Percentiles rank a stretch among this genome's conserved stretches.
Evolutionary conservation across 495 filamentous ascomycete species (phyloP).

Genomic region (Penicillium bovifimosum): DNA sequence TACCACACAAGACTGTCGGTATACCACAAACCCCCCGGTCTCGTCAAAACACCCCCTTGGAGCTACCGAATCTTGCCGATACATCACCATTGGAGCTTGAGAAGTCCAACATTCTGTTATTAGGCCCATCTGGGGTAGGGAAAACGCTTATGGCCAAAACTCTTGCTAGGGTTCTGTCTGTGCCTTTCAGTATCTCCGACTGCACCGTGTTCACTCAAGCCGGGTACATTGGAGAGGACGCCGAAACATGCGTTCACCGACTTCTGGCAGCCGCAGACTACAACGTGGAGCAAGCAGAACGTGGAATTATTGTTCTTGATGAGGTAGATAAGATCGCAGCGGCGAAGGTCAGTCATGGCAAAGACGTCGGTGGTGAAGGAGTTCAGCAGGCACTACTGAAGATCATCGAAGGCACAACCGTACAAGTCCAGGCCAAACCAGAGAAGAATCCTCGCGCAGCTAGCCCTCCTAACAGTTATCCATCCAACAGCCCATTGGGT

Average conservation of each 20-base stretch:
- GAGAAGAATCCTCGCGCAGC: constrained; percentile 54
- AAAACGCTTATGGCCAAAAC: constrained; percentile 95
- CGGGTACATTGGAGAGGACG: constrained; percentile 96
- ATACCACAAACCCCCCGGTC: constrained; percentile 23
- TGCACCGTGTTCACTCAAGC: constrained; percentile 97
- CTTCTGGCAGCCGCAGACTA: constrained; percentile 87
- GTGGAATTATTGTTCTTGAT: constrained; percentile 90
- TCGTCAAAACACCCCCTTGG: constrained; percentile 20
- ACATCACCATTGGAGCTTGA: constrained; percentile 71
- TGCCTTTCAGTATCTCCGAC: constrained; percentile 95
- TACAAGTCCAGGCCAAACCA: constrained; percentile 78
- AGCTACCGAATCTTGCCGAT: constrained; percentile 43
- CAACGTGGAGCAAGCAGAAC: constrained; percentile 77
- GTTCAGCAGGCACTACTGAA: constrained; percentile 95
- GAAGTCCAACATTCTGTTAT: constrained; percentile 90
- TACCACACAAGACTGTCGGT: constrained; percentile 58
- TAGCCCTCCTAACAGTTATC: constrained; percentile 38
- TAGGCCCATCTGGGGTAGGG: constrained; percentile 92
- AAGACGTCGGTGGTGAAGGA: constrained; percentile 87
- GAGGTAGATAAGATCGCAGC: constrained; percentile 95
- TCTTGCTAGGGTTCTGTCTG: constrained; percentile 71
- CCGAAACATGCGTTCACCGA: constrained; percentile 85
- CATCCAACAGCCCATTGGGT: constrained; percentile 46
- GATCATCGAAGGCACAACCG: constrained; percentile 91
- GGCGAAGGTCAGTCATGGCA: constrained; percentile 60